phyloP scores from a whole-genome alignment of 2,329 filamentous ascomycete species.

The Colletotrichum sp. region DNA sequence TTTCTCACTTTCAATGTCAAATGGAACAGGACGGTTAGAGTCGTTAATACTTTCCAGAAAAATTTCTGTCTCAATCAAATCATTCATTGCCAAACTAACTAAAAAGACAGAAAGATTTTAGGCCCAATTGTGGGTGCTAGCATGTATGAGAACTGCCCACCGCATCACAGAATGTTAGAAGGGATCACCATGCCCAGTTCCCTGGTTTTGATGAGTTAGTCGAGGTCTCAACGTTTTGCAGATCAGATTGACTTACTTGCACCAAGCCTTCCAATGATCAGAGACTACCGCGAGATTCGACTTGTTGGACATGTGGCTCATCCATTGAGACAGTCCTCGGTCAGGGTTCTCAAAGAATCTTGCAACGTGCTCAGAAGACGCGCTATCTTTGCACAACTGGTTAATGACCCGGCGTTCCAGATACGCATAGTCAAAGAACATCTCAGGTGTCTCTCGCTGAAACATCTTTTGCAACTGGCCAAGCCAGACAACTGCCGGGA shows the following conservation, averaged over 20 bases:
- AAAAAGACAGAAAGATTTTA: not conserved
- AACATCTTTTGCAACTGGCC: not conserved
- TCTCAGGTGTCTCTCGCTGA: not conserved
- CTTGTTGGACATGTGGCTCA: not conserved
- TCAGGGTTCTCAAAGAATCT: not conserved
- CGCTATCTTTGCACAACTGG: not conserved
- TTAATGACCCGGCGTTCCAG: too few relatives aligned
- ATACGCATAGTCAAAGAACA: not conserved
- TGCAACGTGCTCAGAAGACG: not conserved
- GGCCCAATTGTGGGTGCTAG: not conserved
- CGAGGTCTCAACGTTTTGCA: too few relatives aligned
- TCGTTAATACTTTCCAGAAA: not conserved
- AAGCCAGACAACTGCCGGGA: not conserved
- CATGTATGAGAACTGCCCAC: not conserved
- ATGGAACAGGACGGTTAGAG: accelerated
- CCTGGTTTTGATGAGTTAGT: too few relatives aligned
- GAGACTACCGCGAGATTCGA: not conserved
- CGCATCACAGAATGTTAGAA: not conserved
- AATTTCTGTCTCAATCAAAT: not conserved
- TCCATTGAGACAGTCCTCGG: not conserved
- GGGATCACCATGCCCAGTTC: not conserved
- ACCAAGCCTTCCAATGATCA: not conserved
- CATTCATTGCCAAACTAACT: not conserved
- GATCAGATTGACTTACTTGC: not conserved
- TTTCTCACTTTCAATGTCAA: not conserved